Base-by-base conservation (phyloP, 306 rosid species). In the Glycine latifolia region DNA sequence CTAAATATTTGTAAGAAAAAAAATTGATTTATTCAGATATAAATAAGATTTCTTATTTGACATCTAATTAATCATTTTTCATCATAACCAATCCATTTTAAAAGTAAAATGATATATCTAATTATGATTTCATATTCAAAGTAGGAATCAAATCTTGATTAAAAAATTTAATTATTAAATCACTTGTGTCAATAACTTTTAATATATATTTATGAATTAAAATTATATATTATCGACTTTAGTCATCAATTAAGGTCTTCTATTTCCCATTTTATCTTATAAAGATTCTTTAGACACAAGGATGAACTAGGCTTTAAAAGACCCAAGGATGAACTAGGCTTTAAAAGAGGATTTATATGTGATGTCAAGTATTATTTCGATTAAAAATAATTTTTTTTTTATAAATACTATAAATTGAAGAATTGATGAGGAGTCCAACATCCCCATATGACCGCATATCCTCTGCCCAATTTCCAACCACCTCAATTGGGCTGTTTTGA, bases 241-340 rank as follows among this genome's bases (percentile, higher is more conserved):
- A 79, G 39, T 68, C 73, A 59, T 53, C 80, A 17, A 41, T 77
- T 70, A 16, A 55, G 78, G 79, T 82, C 82, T 76, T 85, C 71
- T 83, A 61, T 77, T 67, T 53, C 83, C 72, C 75, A 81, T 80
- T 49, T 79, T 43, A 82, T 80, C 49, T 82, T 46, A 74, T 17
- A 7, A 1, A 55, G 84, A 81, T 74, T 71, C 85, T 83, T 81
- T 84, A 70, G 46, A 84, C 61, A 68, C 17, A 50, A 53, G 33
- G 43, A 13, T 26, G 41, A 26, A 26, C 6, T 26, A 26, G 31
- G 2, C 31, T 26, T 26, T 26, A 26, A 17, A 48, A 59, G 39
- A 39, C n/a, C n/a, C 17, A 50, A 53, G 33, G 43, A 13, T 26
- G 41, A 26, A 26, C 6, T 26, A 26, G 31, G 2, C 31, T 26